Conservation (phyloP, 805 yeast species). For the Candida nanaspora region DNA sequence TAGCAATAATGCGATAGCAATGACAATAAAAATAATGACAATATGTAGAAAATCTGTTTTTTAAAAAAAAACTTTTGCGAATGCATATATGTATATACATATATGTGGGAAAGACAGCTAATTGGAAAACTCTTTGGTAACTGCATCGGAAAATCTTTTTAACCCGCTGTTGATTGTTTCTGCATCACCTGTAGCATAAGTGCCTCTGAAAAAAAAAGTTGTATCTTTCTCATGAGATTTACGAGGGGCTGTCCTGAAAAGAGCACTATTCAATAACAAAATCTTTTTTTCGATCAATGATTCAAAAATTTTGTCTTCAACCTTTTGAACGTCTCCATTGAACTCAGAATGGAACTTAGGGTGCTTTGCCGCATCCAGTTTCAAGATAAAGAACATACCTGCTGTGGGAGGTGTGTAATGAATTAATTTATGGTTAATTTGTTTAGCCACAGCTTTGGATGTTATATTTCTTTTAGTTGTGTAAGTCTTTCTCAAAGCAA, state of each 20-base stretch:
- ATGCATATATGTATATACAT: too few species aligned
- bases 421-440: conserved; percentile 35
- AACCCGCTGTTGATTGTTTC: conserved; percentile 48
- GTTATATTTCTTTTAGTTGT: conserved; percentile 74
- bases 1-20: too few species aligned
- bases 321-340: conserved; percentile 43
- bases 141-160: conserved; percentile 52
- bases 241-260: not conserved
- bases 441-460: conserved; percentile 55
- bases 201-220: conserved; percentile 62
- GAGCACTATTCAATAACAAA: not conserved
- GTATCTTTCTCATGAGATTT: conserved; percentile 21
- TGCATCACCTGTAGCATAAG: conserved; percentile 68
- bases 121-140: conserved; percentile 37
- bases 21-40: too few species aligned
- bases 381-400: conserved; percentile 70
- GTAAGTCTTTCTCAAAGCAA: conserved; percentile 64
- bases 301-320: conserved; percentile 51
- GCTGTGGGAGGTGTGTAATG: conserved; percentile 51
- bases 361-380: conserved; percentile 63
- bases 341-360: conserved; percentile 65
- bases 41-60: too few species aligned
- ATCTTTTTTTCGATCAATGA: conserved; percentile 31
- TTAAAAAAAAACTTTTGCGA: not conserved
- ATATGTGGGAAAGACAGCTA: too few species aligned